Evolutionary conservation across 1,284 basidiomycete genomes (phyloP), one percentile per base, ranked within the genome.

Genomic region (Chondrostereum purpureum): DNA sequence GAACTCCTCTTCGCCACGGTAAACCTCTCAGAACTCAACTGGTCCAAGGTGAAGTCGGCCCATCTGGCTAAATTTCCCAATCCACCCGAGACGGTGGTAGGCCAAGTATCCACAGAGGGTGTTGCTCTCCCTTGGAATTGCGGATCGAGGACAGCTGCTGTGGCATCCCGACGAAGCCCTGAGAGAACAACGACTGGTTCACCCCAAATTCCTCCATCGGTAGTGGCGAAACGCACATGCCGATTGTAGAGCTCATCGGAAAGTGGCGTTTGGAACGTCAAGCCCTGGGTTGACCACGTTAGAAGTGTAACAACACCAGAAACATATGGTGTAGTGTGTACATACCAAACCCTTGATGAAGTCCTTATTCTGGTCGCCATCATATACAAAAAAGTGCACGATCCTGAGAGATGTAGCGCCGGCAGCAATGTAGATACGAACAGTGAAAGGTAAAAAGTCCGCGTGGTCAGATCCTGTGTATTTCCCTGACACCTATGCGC

Each of bases 301-400:
- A 13, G 5, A 35, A 40, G 3, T 4, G 13, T 19, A 27, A 39
- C 12, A 3, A 19, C 11, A 37, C 24, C 4, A 5, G 41, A 2
- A 44, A 27, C 1, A 18, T 19, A 33, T n/a, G 4, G 5, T 4
- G 24, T 12, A 38, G 42, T 18, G 21, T 13, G 19, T 3, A 47
- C 59, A 42, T 43, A 66, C 66, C 19, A 70, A 55, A 16, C 66
- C 67, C 51, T 64, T 67, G 53, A 70, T 67, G 45, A 70, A 70
- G 44, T 69, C 67, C 23, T 63, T 62, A 36, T 52, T 57, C 51
- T 70, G 67, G 44, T 70, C 67, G 1, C 62, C 68, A 43, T 70
- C 66, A 44, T 60, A 70, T 2, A 67, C 60, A 53, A 70, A 70
- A 54, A 69, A 68, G 46, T 70, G 67, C 5, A 65, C 65, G 19